These are phyloP conservation scores for Cucumis hystrix DNA, from an alignment of 306 rosid genomes.

Conservation along the genomic window DNA sequence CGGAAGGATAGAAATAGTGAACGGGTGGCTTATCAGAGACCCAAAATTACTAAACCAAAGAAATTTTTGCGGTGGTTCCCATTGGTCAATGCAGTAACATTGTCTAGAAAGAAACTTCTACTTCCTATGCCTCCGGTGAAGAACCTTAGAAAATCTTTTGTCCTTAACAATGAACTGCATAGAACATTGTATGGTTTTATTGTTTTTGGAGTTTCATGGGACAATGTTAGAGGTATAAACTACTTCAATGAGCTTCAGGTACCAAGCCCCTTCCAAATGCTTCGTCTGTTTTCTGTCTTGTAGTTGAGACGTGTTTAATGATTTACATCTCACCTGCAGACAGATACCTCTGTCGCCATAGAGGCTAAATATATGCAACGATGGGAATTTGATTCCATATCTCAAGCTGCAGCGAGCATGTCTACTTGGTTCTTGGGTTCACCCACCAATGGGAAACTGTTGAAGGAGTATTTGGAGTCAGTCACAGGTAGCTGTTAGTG, in stretches of 20 bases:
- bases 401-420: slow-evolving; percentile 67
- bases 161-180: slow-evolving; percentile 54
- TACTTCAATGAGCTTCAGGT: slow-evolving; percentile 97
- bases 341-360: slow-evolving; percentile 73
- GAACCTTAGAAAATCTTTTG: slow-evolving; percentile 50
- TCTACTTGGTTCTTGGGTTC: slow-evolving; percentile 86
- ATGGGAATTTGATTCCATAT: slow-evolving; percentile 92
- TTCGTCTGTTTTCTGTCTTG: slow-evolving; percentile 7
- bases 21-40: slow-evolving; percentile 28
- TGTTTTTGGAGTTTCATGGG: slow-evolving; percentile 80
- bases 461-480: slow-evolving; percentile 59
- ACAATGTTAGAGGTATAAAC: slow-evolving; percentile 70
- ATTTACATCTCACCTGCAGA: slow-evolving; percentile 36
- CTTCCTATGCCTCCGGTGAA: slow-evolving; percentile 85
- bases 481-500: slow-evolving; percentile 35
- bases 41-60: slow-evolving; percentile 27
- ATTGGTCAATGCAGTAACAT: slow-evolving; percentile 41
- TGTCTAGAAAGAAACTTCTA: slow-evolving; percentile 57
- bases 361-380: slow-evolving; percentile 77
- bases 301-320: background rate
- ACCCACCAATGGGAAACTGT: slow-evolving; percentile 33
- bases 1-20: slow-evolving; percentile 39
- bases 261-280: slow-evolving; percentile 9
- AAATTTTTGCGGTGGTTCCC: slow-evolving; percentile 47
- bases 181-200: slow-evolving; percentile 80